Evolutionary conservation across 2,329 filamentous ascomycete species (phyloP), one percentile per base, ranked within the genome.

Genomic region (Botrytis fragariae): DNA sequence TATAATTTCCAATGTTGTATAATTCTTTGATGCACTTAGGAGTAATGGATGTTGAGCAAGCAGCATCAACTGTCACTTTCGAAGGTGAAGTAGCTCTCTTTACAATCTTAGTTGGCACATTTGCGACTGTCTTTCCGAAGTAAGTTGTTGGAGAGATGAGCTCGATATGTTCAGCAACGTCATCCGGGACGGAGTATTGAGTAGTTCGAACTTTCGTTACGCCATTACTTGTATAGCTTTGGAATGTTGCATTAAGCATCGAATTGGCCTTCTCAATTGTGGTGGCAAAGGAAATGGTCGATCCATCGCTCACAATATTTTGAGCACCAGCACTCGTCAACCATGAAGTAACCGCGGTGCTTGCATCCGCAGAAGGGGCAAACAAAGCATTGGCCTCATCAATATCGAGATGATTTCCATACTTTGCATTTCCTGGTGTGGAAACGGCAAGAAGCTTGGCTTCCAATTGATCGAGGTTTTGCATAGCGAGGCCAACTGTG

Each of bases 311-410:
- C 57, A 77, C 77, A 12, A 84, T 74, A 35, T 82, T 78, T 16
- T 81, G 79, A 25, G 89, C 83, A 61, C 84, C 87, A 77, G 87
- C 84, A 75, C 86, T 84, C 45, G 80, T 80, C 16, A 90, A 83
- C 87, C 87, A 90, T 59, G 86, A 84, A 71, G 86, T 84, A 25
- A 90, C 86, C 29, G 86, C 82, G 29, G 84, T 78, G 29, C 84
- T 79, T 0, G 87, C 85, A 75, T 88, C 83, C 1, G 86, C 82
- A 2, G 83, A 81, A 4, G 88, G 88, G 73, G 83, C 83, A 65
- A 89, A 82, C n/a, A 89, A 82, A 69, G 85, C 82, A 63, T 86
- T 83, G 25, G 90, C 85, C 74, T 88, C 84, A 12, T 84, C 81
- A 8, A 82, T 81, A 65, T 83, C 85, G 72, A 89, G 81, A 78